Conservation (phyloP, 768 basidiomycete genomes). For the Lactifluus echinatus region DNA sequence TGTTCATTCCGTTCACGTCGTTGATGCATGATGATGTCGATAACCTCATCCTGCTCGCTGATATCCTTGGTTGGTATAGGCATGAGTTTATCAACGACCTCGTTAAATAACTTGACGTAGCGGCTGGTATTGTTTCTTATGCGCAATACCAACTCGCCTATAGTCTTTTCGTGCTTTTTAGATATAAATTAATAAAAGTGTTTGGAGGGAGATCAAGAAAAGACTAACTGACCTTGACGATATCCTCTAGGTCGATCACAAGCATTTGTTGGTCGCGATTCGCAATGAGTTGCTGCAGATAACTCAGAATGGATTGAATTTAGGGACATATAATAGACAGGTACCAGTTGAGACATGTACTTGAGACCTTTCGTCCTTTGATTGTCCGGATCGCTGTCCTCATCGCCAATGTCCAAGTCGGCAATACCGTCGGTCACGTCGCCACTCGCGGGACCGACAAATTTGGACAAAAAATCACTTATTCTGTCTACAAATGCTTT, state of each 20-base stretch:
- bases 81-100: slow-evolving; percentile 85
- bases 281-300: slow-evolving; percentile 73
- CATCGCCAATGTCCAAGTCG: slow-evolving; percentile 57
- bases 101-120: slow-evolving; percentile 82
- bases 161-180: slow-evolving; percentile 56
- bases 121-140: slow-evolving; percentile 83
- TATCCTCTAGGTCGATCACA: slow-evolving; percentile 81
- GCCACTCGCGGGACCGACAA: slow-evolving; percentile 47
- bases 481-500: slow-evolving; percentile 46
- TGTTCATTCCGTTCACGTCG: slow-evolving; percentile 82
- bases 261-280: slow-evolving; percentile 91
- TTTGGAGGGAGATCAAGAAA: too few species aligned
- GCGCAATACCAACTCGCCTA: slow-evolving; percentile 65
- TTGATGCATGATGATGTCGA: slow-evolving; percentile 94
- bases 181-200: background rate
- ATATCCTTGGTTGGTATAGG: slow-evolving; percentile 86
- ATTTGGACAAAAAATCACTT: slow-evolving; percentile 59
- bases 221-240: slow-evolving; percentile 48
- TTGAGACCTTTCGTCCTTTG: slow-evolving; percentile 43
- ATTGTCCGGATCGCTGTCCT: slow-evolving; percentile 28
- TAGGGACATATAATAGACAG: slow-evolving; percentile 23
- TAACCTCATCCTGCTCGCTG: slow-evolving; percentile 85
- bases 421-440: slow-evolving; percentile 62
- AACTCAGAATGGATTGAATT: slow-evolving; percentile 8
- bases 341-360: slow-evolving; percentile 79